Conservation (phyloP, 1,139 yeast genomes). For the Sugiyamaella xylanicola region DNA sequence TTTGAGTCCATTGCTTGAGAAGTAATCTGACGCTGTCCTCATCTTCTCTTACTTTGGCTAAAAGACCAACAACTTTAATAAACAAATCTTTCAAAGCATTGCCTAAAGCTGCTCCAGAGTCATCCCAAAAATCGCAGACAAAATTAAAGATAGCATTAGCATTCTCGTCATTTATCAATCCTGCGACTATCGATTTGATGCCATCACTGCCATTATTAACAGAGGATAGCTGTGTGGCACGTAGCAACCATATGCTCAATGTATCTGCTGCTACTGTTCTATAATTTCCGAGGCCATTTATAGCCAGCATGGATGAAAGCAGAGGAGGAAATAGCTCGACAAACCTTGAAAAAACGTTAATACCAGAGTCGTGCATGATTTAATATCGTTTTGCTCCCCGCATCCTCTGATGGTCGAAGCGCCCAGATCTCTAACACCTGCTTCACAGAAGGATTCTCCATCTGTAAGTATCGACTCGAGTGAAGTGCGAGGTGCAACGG, state of each 20-base stretch:
- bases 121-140: conserved; percentile 69
- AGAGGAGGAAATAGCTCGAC: conserved; percentile 26
- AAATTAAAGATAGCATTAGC: conserved; percentile 52
- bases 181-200: neutral
- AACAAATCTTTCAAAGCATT: conserved; percentile 67
- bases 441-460: too few relatives aligned
- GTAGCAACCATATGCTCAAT: conserved; percentile 62
- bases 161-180: conserved; percentile 35
- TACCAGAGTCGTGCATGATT: neutral
- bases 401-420: too few relatives aligned
- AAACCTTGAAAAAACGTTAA: conserved; percentile 22
- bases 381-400: too few relatives aligned
- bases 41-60: conserved; percentile 31
- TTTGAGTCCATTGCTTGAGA: conserved; percentile 50
- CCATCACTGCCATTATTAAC: conserved; percentile 7
- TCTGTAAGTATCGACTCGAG: too few relatives aligned
- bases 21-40: conserved; percentile 28
- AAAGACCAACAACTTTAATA: conserved; percentile 51
- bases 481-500: too few relatives aligned
- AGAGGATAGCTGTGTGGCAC: conserved; percentile 48
- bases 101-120: conserved; percentile 68
- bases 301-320: conserved; percentile 29
- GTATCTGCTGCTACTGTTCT: conserved; percentile 59
- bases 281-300: conserved; percentile 40
- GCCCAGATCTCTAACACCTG: too few relatives aligned